Percentiles rank a stretch among this genome's conserved stretches.
These are phyloP conservation scores for Cladobotryum mycophilum DNA, from an alignment of 2,329 filamentous ascomycete species.

Conservation along the genomic window DNA sequence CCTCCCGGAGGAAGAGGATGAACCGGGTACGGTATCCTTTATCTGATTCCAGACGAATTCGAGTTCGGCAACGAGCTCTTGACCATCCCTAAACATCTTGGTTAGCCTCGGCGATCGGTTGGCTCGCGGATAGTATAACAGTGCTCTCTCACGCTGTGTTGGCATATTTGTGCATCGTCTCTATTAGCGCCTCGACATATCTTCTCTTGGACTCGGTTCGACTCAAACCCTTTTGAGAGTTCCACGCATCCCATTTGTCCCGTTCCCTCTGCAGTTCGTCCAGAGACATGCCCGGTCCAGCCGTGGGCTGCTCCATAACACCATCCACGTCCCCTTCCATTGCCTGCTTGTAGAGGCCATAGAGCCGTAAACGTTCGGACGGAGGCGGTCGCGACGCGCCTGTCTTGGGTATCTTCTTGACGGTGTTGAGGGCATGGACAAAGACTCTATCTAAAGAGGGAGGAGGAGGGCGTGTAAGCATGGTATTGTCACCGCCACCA, in stretches of 20 bases:
- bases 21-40: constrained; percentile 71
- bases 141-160: constrained; percentile 61
- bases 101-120: not conserved
- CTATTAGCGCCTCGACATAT: constrained; percentile 90
- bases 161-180: constrained; percentile 95
- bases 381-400: constrained; percentile 84
- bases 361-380: constrained; percentile 78
- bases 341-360: constrained; percentile 97
- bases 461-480: not conserved
- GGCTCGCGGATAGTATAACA: not conserved
- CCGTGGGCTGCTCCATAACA: constrained; percentile 76
- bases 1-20: constrained; percentile 51
- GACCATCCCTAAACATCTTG: constrained; percentile 55
- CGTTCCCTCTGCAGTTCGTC: constrained; percentile 54
- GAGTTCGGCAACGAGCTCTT: constrained; percentile 85
- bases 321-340: constrained; percentile 98
- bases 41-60: constrained; percentile 99
- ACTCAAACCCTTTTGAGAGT: constrained; percentile 73
- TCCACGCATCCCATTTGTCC: constrained; percentile 91
- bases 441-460: constrained; percentile 78
- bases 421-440: constrained; percentile 96
- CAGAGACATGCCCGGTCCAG: constrained; percentile 38
- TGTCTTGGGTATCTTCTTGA: constrained; percentile 94
- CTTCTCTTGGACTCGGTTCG: constrained; percentile 89
- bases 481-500: not conserved